Conservation (phyloP, 2,329 filamentous ascomycete genomes). For the Colletotrichum sp. region DNA sequence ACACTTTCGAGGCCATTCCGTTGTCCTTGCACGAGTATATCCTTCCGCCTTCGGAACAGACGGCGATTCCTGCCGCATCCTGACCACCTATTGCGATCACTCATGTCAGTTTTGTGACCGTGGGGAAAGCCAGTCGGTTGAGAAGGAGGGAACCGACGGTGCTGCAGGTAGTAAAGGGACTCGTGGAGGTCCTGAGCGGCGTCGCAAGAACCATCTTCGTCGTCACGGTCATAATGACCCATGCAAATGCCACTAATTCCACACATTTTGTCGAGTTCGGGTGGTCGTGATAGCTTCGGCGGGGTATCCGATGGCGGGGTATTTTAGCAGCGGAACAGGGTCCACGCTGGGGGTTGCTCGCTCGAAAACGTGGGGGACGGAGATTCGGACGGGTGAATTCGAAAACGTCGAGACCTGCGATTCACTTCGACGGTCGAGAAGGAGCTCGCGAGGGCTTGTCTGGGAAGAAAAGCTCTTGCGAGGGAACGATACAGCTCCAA, state of each 20-base stretch:
- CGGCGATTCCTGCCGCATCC: slow-evolving; percentile 86
- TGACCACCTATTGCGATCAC: slow-evolving; percentile 60
- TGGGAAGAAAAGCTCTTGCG: neutral
- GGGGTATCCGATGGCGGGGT: slow-evolving; percentile 14
- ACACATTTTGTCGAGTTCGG: slow-evolving; percentile 3
- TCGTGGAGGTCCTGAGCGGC: slow-evolving; percentile 74
- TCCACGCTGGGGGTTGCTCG: neutral
- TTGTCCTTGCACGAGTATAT: slow-evolving; percentile 92
- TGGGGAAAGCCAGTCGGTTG: neutral
- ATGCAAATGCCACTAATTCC: slow-evolving; percentile 11
- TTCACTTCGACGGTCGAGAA: neutral
- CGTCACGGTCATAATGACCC: slow-evolving; percentile 6
- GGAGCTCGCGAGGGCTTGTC: neutral
- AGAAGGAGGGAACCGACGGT: slow-evolving; percentile 16
- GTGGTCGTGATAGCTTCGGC: slow-evolving; percentile 5
- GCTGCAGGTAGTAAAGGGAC: slow-evolving; percentile 72
- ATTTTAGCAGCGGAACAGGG: slow-evolving; percentile 1
- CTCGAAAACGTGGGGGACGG: neutral
- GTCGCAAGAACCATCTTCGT: neutral
- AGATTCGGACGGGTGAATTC: neutral
- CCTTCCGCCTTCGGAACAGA: slow-evolving; percentile 74
- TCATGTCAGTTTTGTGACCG: neutral
- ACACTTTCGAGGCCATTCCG: slow-evolving; percentile 85
- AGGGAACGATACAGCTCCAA: slow-evolving; percentile 7
- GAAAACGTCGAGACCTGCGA: too few relatives aligned